Evolutionary conservation across 495 filamentous ascomycete species (phyloP), one percentile per base, ranked within the genome.

Genomic region (Penicillium steckii): DNA sequence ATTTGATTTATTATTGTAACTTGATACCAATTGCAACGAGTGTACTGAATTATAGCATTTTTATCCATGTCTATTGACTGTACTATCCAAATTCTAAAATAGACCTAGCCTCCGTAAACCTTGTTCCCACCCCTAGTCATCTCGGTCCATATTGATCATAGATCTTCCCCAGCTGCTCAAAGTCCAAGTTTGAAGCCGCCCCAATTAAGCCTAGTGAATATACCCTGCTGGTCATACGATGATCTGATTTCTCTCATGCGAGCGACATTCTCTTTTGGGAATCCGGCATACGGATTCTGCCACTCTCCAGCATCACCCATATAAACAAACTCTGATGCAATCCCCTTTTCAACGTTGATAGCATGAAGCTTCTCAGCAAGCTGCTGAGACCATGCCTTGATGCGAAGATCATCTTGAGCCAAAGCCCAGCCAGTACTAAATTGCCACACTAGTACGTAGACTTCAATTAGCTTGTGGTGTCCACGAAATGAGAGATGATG

Each of bases 251-350:
- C 47, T 24, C 49, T 57, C 62, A 79, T 60, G 3, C 55, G 56
- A 15, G 45, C 40, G 1, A 73, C 57, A 51, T 66, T 73, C 47
- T 67, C 65, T 5, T 1, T 8, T 0, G 72, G 74, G 45, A 77
- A 74, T 8, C 66, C 66, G 7, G 42, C 57, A 46, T 74, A 73
- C 0, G 71, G 66, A 48, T 74, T 60, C 57, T 76, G 74, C 52
- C 65, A 69, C 6, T 61, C 60, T 15, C 57, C 68, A 3, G 72
- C 70, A 52, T 74, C 75, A 9, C 73, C 72, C 57, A 76, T 69
- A 23, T 69, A 69, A 17, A 69, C 23, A 18, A 63, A 65, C 29
- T 63, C 61, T 3, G 47, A 47, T 4, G 60, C 56, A 9, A 69
- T n/a, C 0, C 59, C 56, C 30, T 59, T 56, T 3, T 52, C 13